phyloP scores from a whole-genome alignment of 495 filamentous ascomycete species.

The Astrocystis sublimbata region DNA sequence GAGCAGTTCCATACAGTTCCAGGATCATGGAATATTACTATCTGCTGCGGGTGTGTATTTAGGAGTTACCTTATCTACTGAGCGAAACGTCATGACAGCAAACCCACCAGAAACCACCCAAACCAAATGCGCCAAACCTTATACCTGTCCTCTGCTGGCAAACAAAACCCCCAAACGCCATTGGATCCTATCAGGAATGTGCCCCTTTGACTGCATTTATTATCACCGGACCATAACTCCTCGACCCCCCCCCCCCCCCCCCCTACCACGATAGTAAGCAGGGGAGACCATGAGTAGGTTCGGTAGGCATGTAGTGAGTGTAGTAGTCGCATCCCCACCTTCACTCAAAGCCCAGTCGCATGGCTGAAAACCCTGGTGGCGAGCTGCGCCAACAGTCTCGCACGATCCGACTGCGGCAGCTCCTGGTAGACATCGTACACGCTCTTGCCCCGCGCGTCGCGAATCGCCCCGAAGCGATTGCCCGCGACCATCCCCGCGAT shows the following conservation, averaged over 20 bases:
- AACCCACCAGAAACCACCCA: background rate
- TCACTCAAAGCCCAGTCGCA: conserved; percentile 42
- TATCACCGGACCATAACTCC: background rate
- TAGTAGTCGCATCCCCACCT: background rate
- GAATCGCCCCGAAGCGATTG: conserved; percentile 81
- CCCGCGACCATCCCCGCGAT: conserved; percentile 91
- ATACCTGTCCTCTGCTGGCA: background rate
- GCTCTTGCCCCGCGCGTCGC: conserved; percentile 90
- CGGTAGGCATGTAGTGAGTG: background rate
- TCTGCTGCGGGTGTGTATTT: too few species aligned
- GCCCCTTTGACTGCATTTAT: background rate
- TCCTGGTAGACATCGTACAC: conserved; percentile 91
- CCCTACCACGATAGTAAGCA: background rate
- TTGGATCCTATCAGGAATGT: background rate
- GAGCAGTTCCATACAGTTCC: too few species aligned
- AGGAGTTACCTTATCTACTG: too few species aligned
- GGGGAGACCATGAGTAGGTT: background rate
- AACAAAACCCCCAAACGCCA: background rate
- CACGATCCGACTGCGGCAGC: conserved; percentile 75
- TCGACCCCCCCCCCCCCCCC: background rate
- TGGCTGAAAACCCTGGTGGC: conserved; percentile 72
- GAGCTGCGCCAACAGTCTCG: conserved; percentile 72
- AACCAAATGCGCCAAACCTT: background rate
- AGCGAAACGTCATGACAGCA: background rate
- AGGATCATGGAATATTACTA: too few species aligned